A percentile compares a stretch with the other conserved stretches of the same genome.
phyloP scores from a whole-genome alignment of 768 basidiomycete genomes.

The Suillus clintonianus region DNA sequence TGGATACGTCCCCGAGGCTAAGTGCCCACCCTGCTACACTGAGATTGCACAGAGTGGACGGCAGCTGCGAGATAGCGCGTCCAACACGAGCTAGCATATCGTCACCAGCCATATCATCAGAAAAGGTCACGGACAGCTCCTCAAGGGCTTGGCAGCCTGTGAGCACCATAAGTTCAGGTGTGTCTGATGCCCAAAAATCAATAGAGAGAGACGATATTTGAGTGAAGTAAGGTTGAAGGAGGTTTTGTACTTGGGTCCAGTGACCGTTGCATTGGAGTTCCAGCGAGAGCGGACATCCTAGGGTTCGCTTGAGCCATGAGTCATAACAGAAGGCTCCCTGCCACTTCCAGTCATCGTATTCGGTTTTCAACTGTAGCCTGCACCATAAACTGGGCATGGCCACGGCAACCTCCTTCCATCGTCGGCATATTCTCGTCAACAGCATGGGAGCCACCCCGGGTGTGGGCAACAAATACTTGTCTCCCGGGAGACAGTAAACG shows the following conservation, averaged over 20 bases:
- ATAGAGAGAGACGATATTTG: not conserved
- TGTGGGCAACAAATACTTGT: too few relatives aligned
- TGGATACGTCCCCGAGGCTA: not conserved
- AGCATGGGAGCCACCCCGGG: too few relatives aligned
- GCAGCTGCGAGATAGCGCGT: not conserved
- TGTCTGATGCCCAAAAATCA: not conserved
- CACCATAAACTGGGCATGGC: too few relatives aligned
- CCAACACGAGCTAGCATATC: not conserved
- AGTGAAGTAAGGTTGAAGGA: slow-evolving; percentile 17
- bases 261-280: slow-evolving; percentile 5
- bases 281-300: slow-evolving; percentile 18
- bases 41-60: not conserved
- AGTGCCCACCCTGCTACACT: not conserved
- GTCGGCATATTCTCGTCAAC: too few relatives aligned
- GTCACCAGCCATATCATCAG: rapidly evolving
- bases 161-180: not conserved
- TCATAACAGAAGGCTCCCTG: slow-evolving; percentile 14
- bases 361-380: too few relatives aligned
- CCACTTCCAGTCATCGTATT: too few relatives aligned
- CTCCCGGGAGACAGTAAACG: not conserved
- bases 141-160: not conserved
- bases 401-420: too few relatives aligned
- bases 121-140: not conserved
- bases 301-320: slow-evolving; percentile 12
- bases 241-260: not conserved